These are phyloP conservation scores for Capsicum chinense DNA, from an alignment of 257 asterid genomes.

Conservation along the genomic window DNA sequence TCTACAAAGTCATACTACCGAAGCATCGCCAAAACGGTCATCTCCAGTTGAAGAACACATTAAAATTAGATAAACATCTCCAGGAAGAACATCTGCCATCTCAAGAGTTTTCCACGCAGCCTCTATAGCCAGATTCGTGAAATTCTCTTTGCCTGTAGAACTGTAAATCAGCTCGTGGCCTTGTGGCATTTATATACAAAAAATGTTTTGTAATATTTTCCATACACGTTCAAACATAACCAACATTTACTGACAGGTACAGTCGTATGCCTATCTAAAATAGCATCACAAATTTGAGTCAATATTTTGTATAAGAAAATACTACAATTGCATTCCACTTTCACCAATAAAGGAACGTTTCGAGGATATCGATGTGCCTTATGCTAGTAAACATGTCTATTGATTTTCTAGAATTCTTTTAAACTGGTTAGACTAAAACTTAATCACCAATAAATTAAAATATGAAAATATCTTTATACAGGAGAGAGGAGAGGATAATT, in stretches of 20 bases:
- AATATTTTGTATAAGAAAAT: too few relatives aligned
- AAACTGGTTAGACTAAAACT: too few relatives aligned
- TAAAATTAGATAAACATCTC: conserved; percentile 75
- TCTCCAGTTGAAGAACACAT: conserved; percentile 88
- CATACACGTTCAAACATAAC: not conserved
- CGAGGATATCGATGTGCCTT: too few relatives aligned
- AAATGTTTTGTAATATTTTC: not conserved
- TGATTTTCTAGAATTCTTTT: too few relatives aligned
- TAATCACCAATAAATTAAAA: too few relatives aligned
- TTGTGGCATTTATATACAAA: not conserved
- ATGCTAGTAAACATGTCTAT: too few relatives aligned
- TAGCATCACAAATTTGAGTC: too few relatives aligned
- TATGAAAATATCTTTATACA: too few relatives aligned
- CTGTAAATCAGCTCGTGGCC: not conserved
- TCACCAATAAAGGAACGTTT: too few relatives aligned
- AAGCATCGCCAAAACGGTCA: conserved; percentile 82
- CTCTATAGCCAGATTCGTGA: conserved; percentile 66
- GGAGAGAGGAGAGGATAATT: too few relatives aligned
- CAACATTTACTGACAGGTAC: not conserved
- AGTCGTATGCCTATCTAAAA: too few relatives aligned
- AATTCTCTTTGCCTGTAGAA: conserved; percentile 69
- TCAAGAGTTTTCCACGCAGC: conserved; percentile 84
- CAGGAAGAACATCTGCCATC: conserved; percentile 82
- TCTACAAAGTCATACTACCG: conserved; percentile 59
- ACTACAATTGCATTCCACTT: too few relatives aligned